These are phyloP conservation scores for Crithidia brevicula DNA, from an alignment of 208 protist genomes.

Conservation along the genomic window DNA sequence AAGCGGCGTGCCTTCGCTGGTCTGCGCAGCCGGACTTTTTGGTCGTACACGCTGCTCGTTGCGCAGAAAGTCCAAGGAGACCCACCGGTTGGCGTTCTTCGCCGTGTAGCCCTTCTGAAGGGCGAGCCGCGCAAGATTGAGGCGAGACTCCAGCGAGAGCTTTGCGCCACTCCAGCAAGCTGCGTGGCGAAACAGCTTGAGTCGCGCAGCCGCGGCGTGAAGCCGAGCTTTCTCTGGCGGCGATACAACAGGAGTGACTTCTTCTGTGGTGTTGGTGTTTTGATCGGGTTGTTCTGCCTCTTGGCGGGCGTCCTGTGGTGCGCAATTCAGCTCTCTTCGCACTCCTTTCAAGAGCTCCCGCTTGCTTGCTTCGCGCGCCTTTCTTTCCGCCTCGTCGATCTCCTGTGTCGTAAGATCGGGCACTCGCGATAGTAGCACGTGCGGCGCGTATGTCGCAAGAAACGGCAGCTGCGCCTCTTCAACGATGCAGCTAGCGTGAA, in stretches of 20 bases:
- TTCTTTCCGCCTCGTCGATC: neutral
- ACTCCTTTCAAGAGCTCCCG: no score
- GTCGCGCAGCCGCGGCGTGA: no score
- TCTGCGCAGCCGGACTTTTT: neutral
- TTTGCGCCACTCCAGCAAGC: neutral
- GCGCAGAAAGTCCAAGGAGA: slow-evolving; percentile 21
- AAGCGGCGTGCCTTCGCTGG: neutral
- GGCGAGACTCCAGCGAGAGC: slow-evolving; percentile 6
- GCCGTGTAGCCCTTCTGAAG: slow-evolving; percentile 22
- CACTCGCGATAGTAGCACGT: slow-evolving; percentile 8
- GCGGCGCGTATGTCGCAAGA: slow-evolving; percentile 9
- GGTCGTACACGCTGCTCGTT: slow-evolving; percentile 5
- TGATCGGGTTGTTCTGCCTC: no score
- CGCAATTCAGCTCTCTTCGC: no score
- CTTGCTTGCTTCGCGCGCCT: no score
- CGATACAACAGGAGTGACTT: no score
- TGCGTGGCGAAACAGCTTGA: no score
- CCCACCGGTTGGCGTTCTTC: slow-evolving; percentile 20
- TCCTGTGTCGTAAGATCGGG: slow-evolving; percentile 1
- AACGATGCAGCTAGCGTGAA: slow-evolving; percentile 29
- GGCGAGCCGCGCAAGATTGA: slow-evolving; percentile 27
- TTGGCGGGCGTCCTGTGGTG: no score
- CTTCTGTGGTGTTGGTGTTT: no score
- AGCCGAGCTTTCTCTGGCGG: no score
- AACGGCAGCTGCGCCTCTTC: slow-evolving; percentile 23